Evolutionary conservation across 441 rosid genomes (phyloP), one percentile per base, ranked within the genome.

Genomic region (Gossypium schwendimanii): DNA sequence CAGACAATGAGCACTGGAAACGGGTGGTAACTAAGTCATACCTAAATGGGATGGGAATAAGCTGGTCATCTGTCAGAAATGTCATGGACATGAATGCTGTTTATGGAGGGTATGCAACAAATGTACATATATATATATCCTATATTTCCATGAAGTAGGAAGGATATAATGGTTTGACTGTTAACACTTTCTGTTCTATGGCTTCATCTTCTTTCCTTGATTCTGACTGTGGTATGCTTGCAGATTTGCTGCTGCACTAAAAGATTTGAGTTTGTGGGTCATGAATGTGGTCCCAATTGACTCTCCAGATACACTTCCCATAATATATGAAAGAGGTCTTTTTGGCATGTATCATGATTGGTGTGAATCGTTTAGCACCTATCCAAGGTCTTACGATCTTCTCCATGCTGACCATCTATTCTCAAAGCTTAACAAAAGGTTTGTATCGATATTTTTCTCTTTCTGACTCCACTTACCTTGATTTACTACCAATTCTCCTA

Each of bases 41-140:
- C 79, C 76, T 89, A 21, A 91, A 73, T 60, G 97, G 97, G 53
- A 73, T 94, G 71, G 97, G 97, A 72, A 87, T 94, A 66, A 85
- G 89, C 80, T 92, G 98, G 97, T 84, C 86, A 63, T 20, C 80
- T 41, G 94, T 92, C 66, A 85, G 98, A 81, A 91, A 87, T 80
- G 93, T 86, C 73, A 94, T 94, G 97, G 97, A 92, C 91, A 92
- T 94, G 98, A 86, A 88, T 82, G 79, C 99, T 61, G 81, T 92
- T 69, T 94, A 94, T 73, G 98, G 98, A 85, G 98, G 99, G 97
- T 92, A 87, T 86, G 86, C 73, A 54, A 62, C 12, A 18, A 8
- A 62, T 41, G 57, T 8, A 53, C 58, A 53, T 21, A 53, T 53
- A 15, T 18, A 17, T 31, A 4, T 31, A 31, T 18, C 18, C 6